Percentiles rank a stretch among this genome's conserved stretches.
These are phyloP conservation scores for Scutellaria galericulata DNA, from an alignment of 257 asterid species.

Conservation along the genomic window DNA sequence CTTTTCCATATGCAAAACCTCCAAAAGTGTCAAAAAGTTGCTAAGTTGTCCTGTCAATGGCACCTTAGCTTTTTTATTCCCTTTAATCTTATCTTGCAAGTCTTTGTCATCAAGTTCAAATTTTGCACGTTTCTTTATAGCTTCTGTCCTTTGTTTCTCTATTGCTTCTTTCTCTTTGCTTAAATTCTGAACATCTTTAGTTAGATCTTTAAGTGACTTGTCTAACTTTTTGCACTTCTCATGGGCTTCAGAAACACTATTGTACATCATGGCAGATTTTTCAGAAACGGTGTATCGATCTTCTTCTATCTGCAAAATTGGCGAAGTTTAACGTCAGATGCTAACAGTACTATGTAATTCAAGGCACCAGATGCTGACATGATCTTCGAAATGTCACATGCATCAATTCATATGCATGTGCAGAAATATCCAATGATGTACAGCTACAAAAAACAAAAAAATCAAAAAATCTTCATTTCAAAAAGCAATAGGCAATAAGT, in stretches of 20 bases:
- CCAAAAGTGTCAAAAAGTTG: slow-evolving; percentile 25
- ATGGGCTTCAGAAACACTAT: slow-evolving; percentile 74
- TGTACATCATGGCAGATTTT: slow-evolving; percentile 68
- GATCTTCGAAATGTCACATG: slow-evolving; percentile 1
- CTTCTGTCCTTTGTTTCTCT: slow-evolving; percentile 86
- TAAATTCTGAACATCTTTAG: slow-evolving; percentile 78
- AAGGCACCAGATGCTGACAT: slow-evolving; percentile 16
- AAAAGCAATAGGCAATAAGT: slow-evolving; percentile 11
- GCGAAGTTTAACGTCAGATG: slow-evolving; percentile 29
- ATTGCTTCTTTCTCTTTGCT: slow-evolving; percentile 84
- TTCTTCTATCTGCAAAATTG: slow-evolving; percentile 77
- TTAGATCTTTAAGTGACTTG: slow-evolving; percentile 73
- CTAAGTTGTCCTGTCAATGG: slow-evolving; percentile 27
- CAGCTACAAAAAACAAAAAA: slow-evolving; percentile 24
- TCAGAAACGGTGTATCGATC: slow-evolving; percentile 70
- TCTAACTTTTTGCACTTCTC: slow-evolving; percentile 86
- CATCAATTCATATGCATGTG: slow-evolving; percentile 5
- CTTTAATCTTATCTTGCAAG: slow-evolving; percentile 76
- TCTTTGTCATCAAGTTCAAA: slow-evolving; percentile 93
- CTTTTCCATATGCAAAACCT: slow-evolving; percentile 19
- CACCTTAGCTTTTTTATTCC: slow-evolving; percentile 84
- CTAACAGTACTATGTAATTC: slow-evolving; percentile 19
- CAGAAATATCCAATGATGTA: slow-evolving; percentile 28
- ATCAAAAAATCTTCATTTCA: background rate
- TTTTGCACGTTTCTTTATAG: slow-evolving; percentile 84